Conservation (phyloP, 1,284 basidiomycete genomes). For the Cerrena zonata region DNA sequence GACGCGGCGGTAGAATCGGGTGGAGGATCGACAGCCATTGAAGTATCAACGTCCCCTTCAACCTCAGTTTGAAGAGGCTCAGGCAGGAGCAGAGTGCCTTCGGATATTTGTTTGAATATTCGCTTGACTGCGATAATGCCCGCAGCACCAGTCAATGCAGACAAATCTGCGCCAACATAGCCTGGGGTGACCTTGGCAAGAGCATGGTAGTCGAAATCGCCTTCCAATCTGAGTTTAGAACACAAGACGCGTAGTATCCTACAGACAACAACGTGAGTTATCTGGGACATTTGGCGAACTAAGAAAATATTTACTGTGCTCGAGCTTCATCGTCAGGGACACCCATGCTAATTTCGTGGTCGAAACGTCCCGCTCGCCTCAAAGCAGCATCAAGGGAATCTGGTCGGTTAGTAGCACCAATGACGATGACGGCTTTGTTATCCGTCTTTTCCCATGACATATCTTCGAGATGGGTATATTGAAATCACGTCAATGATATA, state of each 20-base stretch:
- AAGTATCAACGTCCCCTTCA: constrained; percentile 27
- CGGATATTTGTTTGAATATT: constrained; percentile 82
- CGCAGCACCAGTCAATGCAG: constrained; percentile 86
- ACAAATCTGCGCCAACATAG: constrained; percentile 93
- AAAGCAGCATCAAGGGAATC: constrained; percentile 92
- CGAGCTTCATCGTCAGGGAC: constrained; percentile 89
- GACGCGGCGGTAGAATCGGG: constrained; percentile 6
- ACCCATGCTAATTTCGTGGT: constrained; percentile 96
- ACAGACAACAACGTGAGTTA: too few relatives aligned
- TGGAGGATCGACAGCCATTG: constrained; percentile 49
- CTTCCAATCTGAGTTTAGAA: constrained; percentile 68
- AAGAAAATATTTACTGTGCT: constrained; percentile 71
- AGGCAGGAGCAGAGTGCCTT: constrained; percentile 57
- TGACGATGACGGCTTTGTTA: constrained; percentile 87
- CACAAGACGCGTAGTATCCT: constrained; percentile 82
- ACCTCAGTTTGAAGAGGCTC: constrained; percentile 20
- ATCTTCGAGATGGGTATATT: too few relatives aligned
- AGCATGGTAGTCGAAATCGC: constrained; percentile 75
- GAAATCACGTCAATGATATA: neutral
- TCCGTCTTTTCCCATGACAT: constrained; percentile 88
- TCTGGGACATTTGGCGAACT: too few relatives aligned
- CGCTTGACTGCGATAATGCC: constrained; percentile 95
- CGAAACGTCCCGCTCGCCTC: constrained; percentile 89
- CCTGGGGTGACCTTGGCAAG: constrained; percentile 93
- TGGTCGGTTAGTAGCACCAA: constrained; percentile 93